Evolutionary conservation across 108 stramenopile species (phyloP).

Genomic region (Skeletonema marinoi): DNA sequence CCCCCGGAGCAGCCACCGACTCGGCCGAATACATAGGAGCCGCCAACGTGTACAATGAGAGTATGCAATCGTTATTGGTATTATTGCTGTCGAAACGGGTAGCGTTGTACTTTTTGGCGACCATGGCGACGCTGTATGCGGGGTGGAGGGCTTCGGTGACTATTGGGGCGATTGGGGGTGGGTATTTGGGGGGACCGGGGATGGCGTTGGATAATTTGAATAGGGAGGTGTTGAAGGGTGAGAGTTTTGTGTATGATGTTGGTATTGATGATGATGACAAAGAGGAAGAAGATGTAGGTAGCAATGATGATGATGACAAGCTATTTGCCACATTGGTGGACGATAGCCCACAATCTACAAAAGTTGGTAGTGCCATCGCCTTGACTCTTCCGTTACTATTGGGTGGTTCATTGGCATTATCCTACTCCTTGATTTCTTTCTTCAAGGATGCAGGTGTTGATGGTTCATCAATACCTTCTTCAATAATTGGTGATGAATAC

Average conservation of each 20-base stretch:
- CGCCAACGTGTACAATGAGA: conserved; percentile 10
- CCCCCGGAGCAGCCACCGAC: not conserved
- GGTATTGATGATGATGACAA: not conserved
- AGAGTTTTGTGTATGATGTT: not conserved
- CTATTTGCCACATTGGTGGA: conserved; percentile 26
- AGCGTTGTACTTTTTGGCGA: conserved; percentile 29
- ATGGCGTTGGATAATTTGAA: conserved; percentile 39
- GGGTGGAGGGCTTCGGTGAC: conserved; percentile 20
- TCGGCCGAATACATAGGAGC: not conserved
- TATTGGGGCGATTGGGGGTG: not conserved
- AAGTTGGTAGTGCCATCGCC: conserved; percentile 16
- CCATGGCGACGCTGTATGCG: conserved; percentile 21
- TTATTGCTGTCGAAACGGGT: conserved; percentile 23
- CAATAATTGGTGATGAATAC: not conserved
- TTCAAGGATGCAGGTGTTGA: not conserved
- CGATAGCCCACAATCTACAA: conserved; percentile 17
- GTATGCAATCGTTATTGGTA: conserved; percentile 18
- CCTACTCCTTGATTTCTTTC: conserved; percentile 9
- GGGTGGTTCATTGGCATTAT: conserved; percentile 24
- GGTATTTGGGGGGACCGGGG: conserved; percentile 14
- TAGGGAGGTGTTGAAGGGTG: conserved; percentile 25
- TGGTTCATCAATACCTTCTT: not conserved
- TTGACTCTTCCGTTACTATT: conserved; percentile 19
- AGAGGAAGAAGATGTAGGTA: not conserved
- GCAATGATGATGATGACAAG: not conserved